Evolutionary conservation across 192 early-diverging fungal species (phyloP), one percentile per base, ranked within the genome.

Genomic region (Backusella macrospora): DNA sequence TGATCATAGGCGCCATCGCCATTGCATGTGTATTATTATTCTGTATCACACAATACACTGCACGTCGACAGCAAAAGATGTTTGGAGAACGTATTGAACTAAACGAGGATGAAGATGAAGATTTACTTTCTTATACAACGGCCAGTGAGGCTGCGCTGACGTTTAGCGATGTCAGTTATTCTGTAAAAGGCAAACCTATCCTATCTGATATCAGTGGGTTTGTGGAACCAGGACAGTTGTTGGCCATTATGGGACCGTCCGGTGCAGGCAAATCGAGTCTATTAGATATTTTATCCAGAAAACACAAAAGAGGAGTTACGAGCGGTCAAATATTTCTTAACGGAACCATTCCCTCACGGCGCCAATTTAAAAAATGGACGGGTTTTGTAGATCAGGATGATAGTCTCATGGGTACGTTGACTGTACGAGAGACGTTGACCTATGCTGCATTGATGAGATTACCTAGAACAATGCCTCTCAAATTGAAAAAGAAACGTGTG

Each of bases 311-410:
- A 46, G 77, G 77, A 13, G 72, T 59, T n/a, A 68, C 45, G 1
- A 68, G 44, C 21, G 67, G 67, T 15, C 66, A 55, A 34, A 78
- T 92, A 21, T 63, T 89, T 12, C 78, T 90, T 10, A 87, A 92
- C 69, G 88, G 87, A 16, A 49, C 49, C 9, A 75, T 83, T 23
- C 81, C 88, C 15, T 49, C 73, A 9, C 76, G 81, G 23, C 68
- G 81, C 10, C 81, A 87, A 59, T 90, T 82, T 73, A 85, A 86
- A 70, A 82, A 83, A 6, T 78, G 85, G 2, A 79, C 86, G 1
- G 84, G 93, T 23, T 96, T 92, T 81, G 94, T 96, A 6, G 95
- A 96, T 82, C 96, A 98, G 69, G 96, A 98, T 74, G 96, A 96
- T 81, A 89, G 89, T 21, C 79, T 96, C 62, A 91, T 93, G 84